phyloP scores from a whole-genome alignment of 805 yeast genomes.

The Saturnispora diversa region DNA sequence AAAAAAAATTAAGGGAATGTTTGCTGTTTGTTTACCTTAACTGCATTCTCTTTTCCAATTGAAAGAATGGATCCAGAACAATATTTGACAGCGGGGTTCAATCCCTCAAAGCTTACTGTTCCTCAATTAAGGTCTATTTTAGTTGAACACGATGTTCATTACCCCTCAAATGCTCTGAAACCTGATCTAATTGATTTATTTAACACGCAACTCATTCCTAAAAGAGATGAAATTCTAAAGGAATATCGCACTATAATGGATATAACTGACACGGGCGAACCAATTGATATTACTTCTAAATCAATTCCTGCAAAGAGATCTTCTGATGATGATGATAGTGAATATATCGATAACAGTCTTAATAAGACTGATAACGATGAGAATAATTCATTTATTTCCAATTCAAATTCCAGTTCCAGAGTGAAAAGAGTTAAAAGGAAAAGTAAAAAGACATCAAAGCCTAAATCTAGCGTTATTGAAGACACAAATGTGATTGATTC shows the following conservation, averaged over 20 bases:
- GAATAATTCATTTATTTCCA: neutral
- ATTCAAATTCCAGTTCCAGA: no score
- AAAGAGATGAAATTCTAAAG: slow-evolving; percentile 35
- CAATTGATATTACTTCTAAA: neutral
- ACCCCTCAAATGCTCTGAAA: slow-evolving; percentile 61
- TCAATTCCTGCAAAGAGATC: slow-evolving; percentile 13
- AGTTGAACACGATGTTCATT: slow-evolving; percentile 51
- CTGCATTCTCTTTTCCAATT: neutral
- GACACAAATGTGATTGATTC: neutral
- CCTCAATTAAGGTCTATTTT: slow-evolving; percentile 64
- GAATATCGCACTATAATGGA: slow-evolving; percentile 15
- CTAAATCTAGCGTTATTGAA: no score
- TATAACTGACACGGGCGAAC: neutral
- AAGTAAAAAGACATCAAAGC: neutral
- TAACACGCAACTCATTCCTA: slow-evolving; percentile 43
- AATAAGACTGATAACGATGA: slow-evolving; percentile 3
- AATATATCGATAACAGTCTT: neutral
- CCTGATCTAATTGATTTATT: slow-evolving; percentile 55
- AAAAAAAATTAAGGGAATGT: slow-evolving; percentile 5
- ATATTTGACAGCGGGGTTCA: slow-evolving; percentile 42
- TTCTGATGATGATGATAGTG: slow-evolving; percentile 1
- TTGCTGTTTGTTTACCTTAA: neutral
- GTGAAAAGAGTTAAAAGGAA: neutral
- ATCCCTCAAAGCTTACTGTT: slow-evolving; percentile 57
- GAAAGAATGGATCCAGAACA: slow-evolving; percentile 30